A percentile compares a stretch with the other conserved stretches of the same genome.
These are phyloP conservation scores for Fusarium temperatum DNA, from an alignment of 2,329 filamentous ascomycete genomes.

Conservation along the genomic window DNA sequence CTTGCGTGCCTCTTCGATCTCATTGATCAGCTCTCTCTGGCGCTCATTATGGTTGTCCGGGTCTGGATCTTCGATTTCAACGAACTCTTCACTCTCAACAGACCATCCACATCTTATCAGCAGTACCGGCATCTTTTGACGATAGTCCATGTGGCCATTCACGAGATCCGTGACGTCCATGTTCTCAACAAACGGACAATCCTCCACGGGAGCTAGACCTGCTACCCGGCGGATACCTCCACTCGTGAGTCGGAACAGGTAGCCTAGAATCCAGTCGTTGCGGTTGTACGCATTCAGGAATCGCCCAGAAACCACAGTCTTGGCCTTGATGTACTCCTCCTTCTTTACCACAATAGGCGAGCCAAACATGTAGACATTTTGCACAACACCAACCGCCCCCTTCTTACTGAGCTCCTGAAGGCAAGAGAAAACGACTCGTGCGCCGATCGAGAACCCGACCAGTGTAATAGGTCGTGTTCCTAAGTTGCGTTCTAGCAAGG, in stretches of 20 bases:
- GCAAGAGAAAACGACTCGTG: constrained; percentile 91
- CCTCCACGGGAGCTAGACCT: constrained; percentile 80
- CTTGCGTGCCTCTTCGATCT: constrained; percentile 93
- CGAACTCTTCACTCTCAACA: constrained; percentile 92
- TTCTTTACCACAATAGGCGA: constrained; percentile 90
- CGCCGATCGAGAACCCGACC: constrained; percentile 92
- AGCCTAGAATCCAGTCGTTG: constrained; percentile 97
- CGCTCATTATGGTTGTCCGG: constrained; percentile 89
- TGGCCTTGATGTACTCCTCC: constrained; percentile 85
- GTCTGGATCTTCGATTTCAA: constrained; percentile 96
- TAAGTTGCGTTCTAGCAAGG: constrained; percentile 88
- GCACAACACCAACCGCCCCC: constrained; percentile 85
- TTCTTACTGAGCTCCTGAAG: constrained; percentile 85
- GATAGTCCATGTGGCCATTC: constrained; percentile 95
- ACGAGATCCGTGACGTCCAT: constrained; percentile 87
- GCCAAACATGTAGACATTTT: constrained; percentile 96
- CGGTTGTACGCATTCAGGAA: constrained; percentile 95
- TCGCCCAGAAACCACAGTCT: constrained; percentile 87
- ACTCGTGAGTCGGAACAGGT: constrained; percentile 92
- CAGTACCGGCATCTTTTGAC: constrained; percentile 87
- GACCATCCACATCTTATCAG: constrained; percentile 89
- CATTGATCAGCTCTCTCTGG: constrained; percentile 92
- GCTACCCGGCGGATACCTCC: constrained; percentile 91
- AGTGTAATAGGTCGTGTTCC: constrained; percentile 92
- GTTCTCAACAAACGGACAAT: constrained; percentile 85